Evolutionary conservation across 2,329 filamentous ascomycete species (phyloP).

Genomic region (Trichoderma polysporum): DNA sequence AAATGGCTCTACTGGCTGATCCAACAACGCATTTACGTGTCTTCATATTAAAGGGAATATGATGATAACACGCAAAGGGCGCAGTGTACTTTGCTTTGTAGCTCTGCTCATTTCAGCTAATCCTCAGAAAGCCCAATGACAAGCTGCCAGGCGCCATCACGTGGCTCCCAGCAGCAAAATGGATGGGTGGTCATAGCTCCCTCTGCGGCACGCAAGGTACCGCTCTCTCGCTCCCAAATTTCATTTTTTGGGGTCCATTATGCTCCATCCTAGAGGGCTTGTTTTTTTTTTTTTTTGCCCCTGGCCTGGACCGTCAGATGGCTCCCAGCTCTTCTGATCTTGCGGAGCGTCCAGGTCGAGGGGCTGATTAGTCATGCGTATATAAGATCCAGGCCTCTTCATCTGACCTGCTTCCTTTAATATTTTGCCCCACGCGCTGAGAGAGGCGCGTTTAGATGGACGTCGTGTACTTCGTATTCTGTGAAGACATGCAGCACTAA

Average conservation of each 20-base stretch:
- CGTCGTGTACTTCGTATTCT: background rate
- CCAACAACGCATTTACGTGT: background rate
- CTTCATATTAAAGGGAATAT: background rate
- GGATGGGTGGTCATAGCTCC: slow-evolving; percentile 20
- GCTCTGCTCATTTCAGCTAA: background rate
- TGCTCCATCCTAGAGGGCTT: slow-evolving; percentile 1
- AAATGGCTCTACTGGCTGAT: background rate
- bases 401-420: slow-evolving; percentile 5
- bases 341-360: background rate
- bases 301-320: slow-evolving; percentile 2
- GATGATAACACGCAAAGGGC: background rate
- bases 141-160: slow-evolving; percentile 13
- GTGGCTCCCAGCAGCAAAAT: background rate
- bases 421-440: slow-evolving; percentile 1
- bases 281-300: background rate
- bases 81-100: too few species aligned
- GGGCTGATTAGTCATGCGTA: slow-evolving; percentile 20
- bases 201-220: slow-evolving; percentile 9
- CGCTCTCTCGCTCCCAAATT: background rate
- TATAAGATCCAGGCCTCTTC: slow-evolving; percentile 8
- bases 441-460: background rate
- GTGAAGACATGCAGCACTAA: background rate
- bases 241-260: background rate
- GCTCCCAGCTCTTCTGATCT: slow-evolving; percentile 11
- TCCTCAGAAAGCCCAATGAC: background rate